These are phyloP conservation scores for Chytridiales sp. DNA, from an alignment of 371 early-diverging fungal species.

Conservation along the genomic window DNA sequence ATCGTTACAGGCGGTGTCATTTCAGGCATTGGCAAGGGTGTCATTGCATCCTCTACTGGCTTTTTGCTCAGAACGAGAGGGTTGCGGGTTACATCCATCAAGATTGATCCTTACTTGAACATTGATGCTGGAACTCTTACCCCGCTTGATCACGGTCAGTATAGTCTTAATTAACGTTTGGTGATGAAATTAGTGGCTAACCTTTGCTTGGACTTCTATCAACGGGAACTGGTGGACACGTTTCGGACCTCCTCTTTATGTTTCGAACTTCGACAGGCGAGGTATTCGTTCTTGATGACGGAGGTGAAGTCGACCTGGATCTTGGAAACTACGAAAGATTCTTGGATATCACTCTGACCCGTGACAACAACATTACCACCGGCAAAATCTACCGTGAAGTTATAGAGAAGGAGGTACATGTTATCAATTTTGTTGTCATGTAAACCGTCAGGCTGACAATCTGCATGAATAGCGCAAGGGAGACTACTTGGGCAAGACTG, in stretches of 20 bases:
- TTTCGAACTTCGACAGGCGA: constrained; percentile 66
- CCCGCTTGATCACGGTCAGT: constrained; percentile 95
- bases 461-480: constrained; percentile 70
- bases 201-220: not conserved
- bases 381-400: constrained; percentile 97
- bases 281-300: constrained; percentile 98
- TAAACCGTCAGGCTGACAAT: not conserved
- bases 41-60: constrained; percentile 97
- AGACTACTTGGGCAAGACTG: constrained; percentile 98
- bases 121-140: constrained; percentile 98
- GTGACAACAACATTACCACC: constrained; percentile 98
- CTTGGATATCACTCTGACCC: constrained; percentile 88
- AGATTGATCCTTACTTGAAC: constrained; percentile 99
- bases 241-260: constrained; percentile 1
- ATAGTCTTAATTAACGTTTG: not conserved
- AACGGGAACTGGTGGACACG: not conserved
- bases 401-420: constrained; percentile 78
- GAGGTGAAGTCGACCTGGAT: constrained; percentile 99
- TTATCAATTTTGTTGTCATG: not conserved
- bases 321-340: constrained; percentile 99
- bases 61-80: constrained; percentile 93
- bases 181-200: not conserved
- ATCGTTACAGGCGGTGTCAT: constrained; percentile 98
- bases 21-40: constrained; percentile 99
- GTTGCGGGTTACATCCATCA: constrained; percentile 95